Base-by-base conservation (phyloP, 192 early-diverging fungal species). In the Dimargaris xerosporica region DNA sequence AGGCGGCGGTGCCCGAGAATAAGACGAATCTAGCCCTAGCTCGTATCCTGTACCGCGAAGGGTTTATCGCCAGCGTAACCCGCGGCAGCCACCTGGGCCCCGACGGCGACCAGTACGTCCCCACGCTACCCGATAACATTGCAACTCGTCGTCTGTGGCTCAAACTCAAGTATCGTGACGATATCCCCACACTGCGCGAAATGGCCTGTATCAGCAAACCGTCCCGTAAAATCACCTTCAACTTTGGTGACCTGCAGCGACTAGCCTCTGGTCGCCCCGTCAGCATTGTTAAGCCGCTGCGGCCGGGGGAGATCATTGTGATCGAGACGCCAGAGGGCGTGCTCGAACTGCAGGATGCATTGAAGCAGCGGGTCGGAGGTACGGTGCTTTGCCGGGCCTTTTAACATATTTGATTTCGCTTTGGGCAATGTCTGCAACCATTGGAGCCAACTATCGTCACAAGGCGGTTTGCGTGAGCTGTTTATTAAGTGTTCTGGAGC, bases 291-390 rank as follows among this genome's bases (percentile, higher is more conserved):
- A 85, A 86, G 76, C 85, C 87, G 29, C 73, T 91, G 55, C 78
- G 82, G 43, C 86, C 92, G 3, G 95, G 95, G 30, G 91, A 96
- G 75, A 85, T 95, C 62, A 88, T 92, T 44, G 88, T 96, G 56
- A 66, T 98, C 29, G 82, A 88, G 2, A 95, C 93, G 54, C 80
- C 79, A 31, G 80, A 80, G 63, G 95, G 95, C 17, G 82, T 98
- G 11, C 64, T 96, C 61, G 92, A 95, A 65, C 67, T 96, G 63
- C 87, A 91, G 67, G 91, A 95, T 44, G 95, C 95, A 4, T 67
- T 96, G 55, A 73, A 82, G 68, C 76, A 86, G 69, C 80, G 84
- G 46, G 80, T 91, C 45, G 91, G 91, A 30, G 95, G 93, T n/a
- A 86, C 88, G 66, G 76, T 98, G 41, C 69, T 98, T 48, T 89